These are phyloP conservation scores for Aspergillus transmontanensis DNA, from an alignment of 2,329 filamentous ascomycete genomes.

Conservation along the genomic window DNA sequence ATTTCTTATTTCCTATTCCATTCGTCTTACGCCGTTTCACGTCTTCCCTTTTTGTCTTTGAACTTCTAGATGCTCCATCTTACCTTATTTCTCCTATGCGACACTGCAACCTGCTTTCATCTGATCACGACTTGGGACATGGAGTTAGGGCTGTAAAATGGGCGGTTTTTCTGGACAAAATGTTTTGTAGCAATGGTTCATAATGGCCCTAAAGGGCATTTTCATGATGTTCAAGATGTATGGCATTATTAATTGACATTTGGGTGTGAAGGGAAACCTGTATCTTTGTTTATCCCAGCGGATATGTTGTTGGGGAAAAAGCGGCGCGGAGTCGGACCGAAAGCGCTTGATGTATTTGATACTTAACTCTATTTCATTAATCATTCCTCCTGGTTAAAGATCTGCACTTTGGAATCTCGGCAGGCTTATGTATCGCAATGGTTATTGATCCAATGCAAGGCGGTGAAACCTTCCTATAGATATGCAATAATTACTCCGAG, in stretches of 20 bases:
- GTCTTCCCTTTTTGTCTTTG: neutral
- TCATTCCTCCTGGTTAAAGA: neutral
- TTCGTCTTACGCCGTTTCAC: neutral
- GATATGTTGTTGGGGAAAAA: neutral
- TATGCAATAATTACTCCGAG: neutral
- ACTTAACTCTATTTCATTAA: neutral
- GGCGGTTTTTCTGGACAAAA: neutral
- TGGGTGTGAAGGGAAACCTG: neutral
- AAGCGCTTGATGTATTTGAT: neutral
- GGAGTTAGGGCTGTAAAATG: constrained; percentile 5
- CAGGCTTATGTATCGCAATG: neutral
- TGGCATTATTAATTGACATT: neutral
- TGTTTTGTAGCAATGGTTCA: neutral
- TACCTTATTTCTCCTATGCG: neutral
- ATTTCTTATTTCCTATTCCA: neutral
- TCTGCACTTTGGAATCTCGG: neutral
- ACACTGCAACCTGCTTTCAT: neutral
- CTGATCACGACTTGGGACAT: neutral
- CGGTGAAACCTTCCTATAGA: neutral
- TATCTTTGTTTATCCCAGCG: neutral
- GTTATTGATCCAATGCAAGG: neutral
- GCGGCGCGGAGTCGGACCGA: neutral
- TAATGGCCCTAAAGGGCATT: neutral
- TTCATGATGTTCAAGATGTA: neutral
- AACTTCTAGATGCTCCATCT: neutral